Base-by-base conservation (phyloP, 495 filamentous ascomycete genomes). In the Xylaria flabelliformis region DNA sequence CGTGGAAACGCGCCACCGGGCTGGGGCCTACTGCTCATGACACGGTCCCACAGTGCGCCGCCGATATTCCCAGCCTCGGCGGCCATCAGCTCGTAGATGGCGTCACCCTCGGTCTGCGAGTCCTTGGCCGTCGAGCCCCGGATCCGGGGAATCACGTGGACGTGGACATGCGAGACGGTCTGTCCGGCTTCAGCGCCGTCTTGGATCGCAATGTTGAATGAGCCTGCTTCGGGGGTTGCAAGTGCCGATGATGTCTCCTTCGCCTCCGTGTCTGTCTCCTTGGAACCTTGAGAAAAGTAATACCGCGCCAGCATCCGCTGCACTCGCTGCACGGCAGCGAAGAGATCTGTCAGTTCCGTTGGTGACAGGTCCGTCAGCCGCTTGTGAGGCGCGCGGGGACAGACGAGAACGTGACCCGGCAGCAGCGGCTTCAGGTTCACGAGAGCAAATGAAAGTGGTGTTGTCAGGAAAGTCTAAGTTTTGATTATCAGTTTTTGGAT, bases 391-490 rank as follows among this genome's bases (percentile, higher is more conserved):
- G 82, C 82, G 41, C 87, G 87, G 4, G 92, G 89, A 64, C 88
- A 91, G 69, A 98, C 87, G 34, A 99, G 92, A 68, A 98, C 91
- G 83, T 99, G 96, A 59, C 96, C 96, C 0, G 96, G 94, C 0
- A 98, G 88, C 21, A 99, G 88, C 15, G 96, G 96, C 81, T 97
- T 97, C 76, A 98, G 88, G 85, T 98, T 98, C 29, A 97, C 94
- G 64, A 97, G 88, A 71, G 92, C 92, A 85, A 93, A 96, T 79
- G 90, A 90, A 76, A 90, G 86, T 15, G 91, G 85, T 13, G 95
- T 97, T 74, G 81, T 83, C 83, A 96, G 87, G 87, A 99, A 99
- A 84, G 97, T 92, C 92, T 90, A 26, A 65, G 36, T 41, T 48
- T 29, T 62, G 34, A 9, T 36, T 19, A 12, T 58, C 19, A 15